Evolutionary conservation across 2,329 filamentous ascomycete species (phyloP).

Genomic region (Corynespora cassiicola): DNA sequence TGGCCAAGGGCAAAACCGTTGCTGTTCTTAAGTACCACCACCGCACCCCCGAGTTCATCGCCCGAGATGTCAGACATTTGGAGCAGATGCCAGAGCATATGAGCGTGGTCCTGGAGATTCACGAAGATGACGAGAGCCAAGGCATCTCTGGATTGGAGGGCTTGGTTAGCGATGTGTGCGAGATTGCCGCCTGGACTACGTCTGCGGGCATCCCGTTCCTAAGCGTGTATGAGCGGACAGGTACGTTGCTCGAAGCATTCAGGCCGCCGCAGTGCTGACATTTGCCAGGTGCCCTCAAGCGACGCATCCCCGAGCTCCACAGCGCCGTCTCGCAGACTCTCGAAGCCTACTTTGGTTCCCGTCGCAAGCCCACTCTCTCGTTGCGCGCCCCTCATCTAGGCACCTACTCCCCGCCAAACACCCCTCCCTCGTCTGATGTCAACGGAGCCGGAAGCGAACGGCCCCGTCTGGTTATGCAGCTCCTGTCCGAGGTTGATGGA

Average conservation of each 20-base stretch:
- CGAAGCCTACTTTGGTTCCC: conserved; percentile 81
- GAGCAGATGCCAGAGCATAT: conserved; percentile 81
- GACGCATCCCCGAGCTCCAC: conserved; percentile 85
- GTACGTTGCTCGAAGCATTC: conserved; percentile 57
- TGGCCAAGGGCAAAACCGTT: conserved; percentile 76
- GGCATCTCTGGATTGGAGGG: conserved; percentile 78
- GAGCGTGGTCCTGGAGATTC: conserved; percentile 81
- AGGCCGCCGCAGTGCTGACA: conserved; percentile 8
- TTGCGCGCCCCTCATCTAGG: conserved; percentile 75
- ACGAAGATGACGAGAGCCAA: conserved; percentile 66
- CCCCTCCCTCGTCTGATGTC: conserved; percentile 43
- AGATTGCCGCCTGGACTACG: conserved; percentile 91
- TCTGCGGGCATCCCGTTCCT: conserved; percentile 86
- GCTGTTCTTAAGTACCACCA: conserved; percentile 94
- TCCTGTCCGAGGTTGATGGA: conserved; percentile 88
- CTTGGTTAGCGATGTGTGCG: conserved; percentile 87
- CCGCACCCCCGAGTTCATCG: conserved; percentile 89
- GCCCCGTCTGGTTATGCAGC: conserved; percentile 67
- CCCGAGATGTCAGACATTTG: conserved; percentile 80
- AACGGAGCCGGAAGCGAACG: conserved; percentile 40
- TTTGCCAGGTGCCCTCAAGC: conserved; percentile 79
- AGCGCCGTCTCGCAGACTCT: conserved; percentile 80
- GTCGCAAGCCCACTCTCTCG: conserved; percentile 71
- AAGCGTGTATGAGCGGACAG: conserved; percentile 90
- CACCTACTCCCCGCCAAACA: conserved; percentile 58